Evolutionary conservation across 2,329 filamentous ascomycete genomes (phyloP), one percentile per base, ranked within the genome.

Genomic region (Trichoderma asperellum): DNA sequence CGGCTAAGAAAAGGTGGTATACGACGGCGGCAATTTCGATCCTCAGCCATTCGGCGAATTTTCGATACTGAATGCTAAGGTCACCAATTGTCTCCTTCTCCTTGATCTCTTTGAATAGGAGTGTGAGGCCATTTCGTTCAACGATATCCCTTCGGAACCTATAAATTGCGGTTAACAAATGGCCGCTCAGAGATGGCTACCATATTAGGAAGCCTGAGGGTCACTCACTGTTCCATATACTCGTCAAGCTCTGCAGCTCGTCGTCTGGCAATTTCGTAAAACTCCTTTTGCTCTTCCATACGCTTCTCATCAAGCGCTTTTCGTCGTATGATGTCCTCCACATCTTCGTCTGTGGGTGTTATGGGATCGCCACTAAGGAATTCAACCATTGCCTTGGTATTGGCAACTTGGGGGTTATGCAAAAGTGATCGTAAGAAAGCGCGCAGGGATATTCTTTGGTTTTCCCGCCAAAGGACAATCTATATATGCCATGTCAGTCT

Each of bases 11-110:
- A 40, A 99, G 85, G 79, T 99, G 96, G 77, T 99, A 99, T 70
- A 98, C 89, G 27, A 96, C 97, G 52, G 96, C 96, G 29, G 96
- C 96, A 60, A 99, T 91, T 81, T 99, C 96, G 76, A 99, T 99
- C 49, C 96, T 91, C 62, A 98, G 84, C 96, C 96, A 99, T 79
- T 99, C 96, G 21, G 95, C 95, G 77, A 99, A 98, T 79, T 98
- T 99, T 76, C 96, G 92, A 79, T 98, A 98, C 78, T 98, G 94
- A 12, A 96, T 91, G 76, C 93, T 97, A 65, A 99, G 86, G 74
- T 97, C 93, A 72, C 89, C 87, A 65, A 99, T 95, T 4, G 88
- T 93, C 70, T 92, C 86, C 82, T 98, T 98, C 68, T 94, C 90
- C 75, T 92, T 92, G 79, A 99, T 97, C 78, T 98, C 96, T 69